Base-by-base conservation (phyloP, 257 asterid species). In the Solanum verrucosum region DNA sequence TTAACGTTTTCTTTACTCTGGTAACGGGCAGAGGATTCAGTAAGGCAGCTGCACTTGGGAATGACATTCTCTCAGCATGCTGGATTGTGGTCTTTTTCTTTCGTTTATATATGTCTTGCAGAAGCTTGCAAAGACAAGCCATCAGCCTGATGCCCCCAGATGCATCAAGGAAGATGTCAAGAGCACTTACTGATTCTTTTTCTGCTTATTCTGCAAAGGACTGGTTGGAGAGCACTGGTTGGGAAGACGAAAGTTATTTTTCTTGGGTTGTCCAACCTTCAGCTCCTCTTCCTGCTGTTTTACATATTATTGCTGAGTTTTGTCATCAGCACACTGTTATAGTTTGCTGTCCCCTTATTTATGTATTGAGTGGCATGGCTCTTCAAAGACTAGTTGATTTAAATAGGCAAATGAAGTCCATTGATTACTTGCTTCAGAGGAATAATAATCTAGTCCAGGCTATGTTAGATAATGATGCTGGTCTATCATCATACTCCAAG, bases 301-400 rank as follows among this genome's bases (percentile, higher is more conserved):
- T 97, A 81, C 92, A 88, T 87, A 87, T 86, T 84, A 90, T 93
- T 90, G 93, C 95, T 73, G 91, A 88, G 87, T 87, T 93, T 85
- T 94, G 91, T 89, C 87, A 93, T 65, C 94, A 91, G 88, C 93
- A 93, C 87, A 88, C 95, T 86, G 89, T 40, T 59, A 88, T 89
- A 72, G 88, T 68, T 86, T 95, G 96, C 87, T 90, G 95, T 46
- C 95, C 98, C 12, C 90, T 97, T 91, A 91, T 93, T 87, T 96
- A 92, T 88, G 92, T 96, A 81, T 89, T 95, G 90, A 93, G 90
- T 91, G 89, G 88, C 90, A 92, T 96, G 95, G 94, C 95, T 90
- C 92, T 95, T 87, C 97, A 95, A 93, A 92, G 98, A 86, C 96
- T 97, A 89, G 91, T 88, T 88, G 99, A 97, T 92, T 90, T 96